These are phyloP conservation scores for Chlorophyllum brunneum DNA, from an alignment of 768 basidiomycete genomes.

Conservation along the genomic window DNA sequence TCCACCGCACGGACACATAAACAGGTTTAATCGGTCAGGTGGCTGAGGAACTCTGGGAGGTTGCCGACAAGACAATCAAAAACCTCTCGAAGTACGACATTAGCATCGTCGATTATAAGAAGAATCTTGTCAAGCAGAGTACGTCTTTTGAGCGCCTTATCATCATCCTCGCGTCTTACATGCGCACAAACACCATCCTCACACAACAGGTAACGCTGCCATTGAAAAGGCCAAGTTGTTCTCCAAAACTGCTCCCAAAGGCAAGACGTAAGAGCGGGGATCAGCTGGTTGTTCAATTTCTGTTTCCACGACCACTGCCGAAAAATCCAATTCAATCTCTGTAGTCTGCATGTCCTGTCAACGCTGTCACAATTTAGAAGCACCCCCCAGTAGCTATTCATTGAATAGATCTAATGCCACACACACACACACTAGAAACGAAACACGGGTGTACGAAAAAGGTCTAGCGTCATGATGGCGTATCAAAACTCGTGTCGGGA, in stretches of 20 bases:
- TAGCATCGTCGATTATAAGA: constrained; percentile 92
- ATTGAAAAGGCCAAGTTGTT: constrained; percentile 94
- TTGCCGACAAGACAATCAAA: constrained; percentile 87
- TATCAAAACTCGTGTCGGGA: too few species aligned
- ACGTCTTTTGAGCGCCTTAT: constrained; percentile 26
- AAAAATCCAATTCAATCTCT: too few species aligned
- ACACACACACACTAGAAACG: too few species aligned
- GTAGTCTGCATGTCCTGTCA: too few species aligned
- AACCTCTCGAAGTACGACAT: constrained; percentile 92
- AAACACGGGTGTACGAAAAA: too few species aligned
- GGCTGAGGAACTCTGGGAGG: constrained; percentile 99
- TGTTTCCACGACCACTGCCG: constrained; percentile 3
- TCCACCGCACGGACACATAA: too few species aligned
- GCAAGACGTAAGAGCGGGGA: constrained; percentile 47
- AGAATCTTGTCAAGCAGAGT: constrained; percentile 77
- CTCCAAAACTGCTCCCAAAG: constrained; percentile 74
- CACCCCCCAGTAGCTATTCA: too few species aligned
- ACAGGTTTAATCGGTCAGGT: constrained; percentile 53
- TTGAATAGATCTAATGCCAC: too few species aligned
- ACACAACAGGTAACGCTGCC: constrained; percentile 61
- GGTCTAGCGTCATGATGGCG: too few species aligned
- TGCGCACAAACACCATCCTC: background rate
- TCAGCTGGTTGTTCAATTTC: background rate
- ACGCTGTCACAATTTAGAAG: too few species aligned
- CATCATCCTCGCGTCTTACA: constrained; percentile 7